Conservation (phyloP, 345 rosid genomes). For the Acer saccharum region DNA sequence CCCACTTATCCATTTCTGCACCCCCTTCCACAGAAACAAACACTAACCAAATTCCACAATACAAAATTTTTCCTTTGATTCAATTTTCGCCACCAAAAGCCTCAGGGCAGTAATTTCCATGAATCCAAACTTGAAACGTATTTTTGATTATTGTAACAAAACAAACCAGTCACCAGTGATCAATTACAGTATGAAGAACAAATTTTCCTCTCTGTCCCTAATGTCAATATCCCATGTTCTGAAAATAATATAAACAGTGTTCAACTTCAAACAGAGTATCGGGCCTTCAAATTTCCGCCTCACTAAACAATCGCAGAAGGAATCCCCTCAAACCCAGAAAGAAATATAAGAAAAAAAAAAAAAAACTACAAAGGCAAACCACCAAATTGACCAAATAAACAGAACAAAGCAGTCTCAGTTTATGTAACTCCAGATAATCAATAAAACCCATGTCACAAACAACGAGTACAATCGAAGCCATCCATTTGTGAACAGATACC, state of each 20-base stretch:
- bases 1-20: slow-evolving; percentile 70
- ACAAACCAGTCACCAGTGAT: slow-evolving; percentile 15
- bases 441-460: slow-evolving; percentile 12
- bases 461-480: slow-evolving; percentile 1
- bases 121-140: slow-evolving; percentile 13
- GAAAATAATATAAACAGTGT: background rate
- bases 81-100: slow-evolving; percentile 22
- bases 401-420: slow-evolving; percentile 8
- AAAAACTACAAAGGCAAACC: background rate
- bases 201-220: slow-evolving; percentile 4
- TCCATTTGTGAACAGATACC: slow-evolving; percentile 15
- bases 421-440: slow-evolving; percentile 13
- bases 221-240: background rate
- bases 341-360: slow-evolving; percentile 12
- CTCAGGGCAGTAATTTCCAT: slow-evolving; percentile 27
- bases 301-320: background rate
- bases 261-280: background rate
- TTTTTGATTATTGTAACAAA: slow-evolving; percentile 2
- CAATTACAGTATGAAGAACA: slow-evolving; percentile 2
- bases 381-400: background rate
- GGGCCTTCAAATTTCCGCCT: too few relatives aligned
- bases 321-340: slow-evolving; percentile 1
- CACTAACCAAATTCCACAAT: slow-evolving; percentile 32
- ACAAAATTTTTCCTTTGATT: slow-evolving; percentile 15
- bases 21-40: slow-evolving; percentile 14